A percentile compares a stretch with the other conserved stretches of the same genome.
Evolutionary conservation across 352 stramenopile species (phyloP).

Genomic region (Pythium grandisporangium): DNA sequence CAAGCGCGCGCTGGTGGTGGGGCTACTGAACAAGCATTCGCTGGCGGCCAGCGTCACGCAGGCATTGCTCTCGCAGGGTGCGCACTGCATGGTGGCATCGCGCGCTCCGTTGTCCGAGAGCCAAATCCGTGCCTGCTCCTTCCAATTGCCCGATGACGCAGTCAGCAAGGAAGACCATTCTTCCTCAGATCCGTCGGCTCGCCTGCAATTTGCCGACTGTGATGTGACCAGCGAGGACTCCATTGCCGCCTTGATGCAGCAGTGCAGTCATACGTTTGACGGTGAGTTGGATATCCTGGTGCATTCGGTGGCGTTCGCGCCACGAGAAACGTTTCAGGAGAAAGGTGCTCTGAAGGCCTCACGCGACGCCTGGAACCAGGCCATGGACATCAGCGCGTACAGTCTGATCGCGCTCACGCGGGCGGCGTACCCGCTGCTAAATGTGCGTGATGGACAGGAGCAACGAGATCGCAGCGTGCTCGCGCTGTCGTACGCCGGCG

Average conservation of each 20-base stretch:
- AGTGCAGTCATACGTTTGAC: constrained; percentile 29
- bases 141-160: constrained; percentile 26
- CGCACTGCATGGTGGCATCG: constrained; percentile 74
- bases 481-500: constrained; percentile 83
- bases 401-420: constrained; percentile 82
- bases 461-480: constrained; percentile 66
- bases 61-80: constrained; percentile 49
- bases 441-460: background rate
- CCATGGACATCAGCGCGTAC: constrained; percentile 84
- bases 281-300: constrained; percentile 77
- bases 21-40: constrained; percentile 87
- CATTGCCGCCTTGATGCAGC: constrained; percentile 36
- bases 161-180: no score
- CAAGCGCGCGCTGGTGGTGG: constrained; percentile 78
- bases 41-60: constrained; percentile 69
- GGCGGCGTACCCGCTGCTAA: constrained; percentile 49
- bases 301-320: constrained; percentile 88
- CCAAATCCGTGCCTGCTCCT: constrained; percentile 41
- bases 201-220: constrained; percentile 55
- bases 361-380: constrained; percentile 53
- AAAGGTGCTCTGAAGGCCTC: constrained; percentile 40
- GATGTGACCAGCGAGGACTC: constrained; percentile 63
- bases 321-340: constrained; percentile 56
- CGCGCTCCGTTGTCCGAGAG: constrained; percentile 28
- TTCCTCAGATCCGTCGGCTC: constrained; percentile 7